Evolutionary conservation across 2,329 filamentous ascomycete genomes (phyloP), one percentile per base, ranked within the genome.

Genomic region (Trichoderma sp.): DNA sequence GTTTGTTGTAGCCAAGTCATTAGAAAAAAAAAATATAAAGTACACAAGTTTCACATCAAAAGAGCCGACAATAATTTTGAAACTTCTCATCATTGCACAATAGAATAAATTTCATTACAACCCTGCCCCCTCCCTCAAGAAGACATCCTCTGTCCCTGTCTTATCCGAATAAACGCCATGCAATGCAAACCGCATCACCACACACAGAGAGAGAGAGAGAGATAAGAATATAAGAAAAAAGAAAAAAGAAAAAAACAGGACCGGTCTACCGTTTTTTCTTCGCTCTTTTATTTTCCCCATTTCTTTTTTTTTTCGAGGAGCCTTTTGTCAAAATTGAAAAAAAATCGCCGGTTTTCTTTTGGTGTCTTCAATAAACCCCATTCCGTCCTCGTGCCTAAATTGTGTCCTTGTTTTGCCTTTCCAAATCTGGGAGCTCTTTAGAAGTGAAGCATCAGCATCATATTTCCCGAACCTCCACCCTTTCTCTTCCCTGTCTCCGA

Each of bases 171-270:
- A 74, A 79, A 79, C 77, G 77, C 77, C 77, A 74, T 77, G 75
- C 75, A 79, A 78, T 78, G 76, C 77, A 78, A 78, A 78, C 75
- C 73, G 76, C 77, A 79, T 78, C 76, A 76, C 75, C 72, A 73
- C 71, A 69, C 60, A 70, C 50, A 68, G 35, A 67, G 58, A 69
- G 29, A 68, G 50, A 60, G 57, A 57, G 39, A 61, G 27, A 57
- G 29, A 56, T 32, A 37, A 57, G 45, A 67, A 58, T 32, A 69
- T 32, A 67, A 50, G n/a, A n/a, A n/a, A n/a, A n/a, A n/a, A 67
- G 27, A 67, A 65, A 57, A 67, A 32, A 48, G 53, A n/a, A 67
- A 37, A 67, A 65, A 57, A 67, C 39, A 48, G 53, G 53, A 54
- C 64, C 67, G 45, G 64, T 69, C 68, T 69, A 69, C 39, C 42